Evolutionary conservation across 495 filamentous ascomycete genomes (phyloP), one percentile per base, ranked within the genome.

Genomic region (Penicillium robsamsonii): DNA sequence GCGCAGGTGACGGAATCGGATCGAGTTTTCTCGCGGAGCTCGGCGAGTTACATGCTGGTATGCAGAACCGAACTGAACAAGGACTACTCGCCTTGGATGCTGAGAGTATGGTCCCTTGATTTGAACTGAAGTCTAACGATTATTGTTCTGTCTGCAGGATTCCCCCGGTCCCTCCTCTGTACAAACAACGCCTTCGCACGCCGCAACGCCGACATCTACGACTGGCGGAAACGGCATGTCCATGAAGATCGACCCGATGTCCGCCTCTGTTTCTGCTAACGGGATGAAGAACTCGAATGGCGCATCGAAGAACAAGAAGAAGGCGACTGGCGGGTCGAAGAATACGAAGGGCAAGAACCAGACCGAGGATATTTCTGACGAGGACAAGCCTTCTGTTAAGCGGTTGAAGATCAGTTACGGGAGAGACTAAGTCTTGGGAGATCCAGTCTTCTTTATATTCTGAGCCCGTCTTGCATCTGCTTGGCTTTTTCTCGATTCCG

Each of bases 351-450:
- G 63, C 25, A 72, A 68, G 37, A 65, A 63, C 15, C 61, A 69
- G 38, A 71, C 72, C 3, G 76, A 79, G 7, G 73, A 76, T 11
- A 50, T 70, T 49, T 71, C 68, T 6, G 78, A 79, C 30, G 75
- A 76, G 12, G 77, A 75, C 52, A 76, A 74, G 38, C 76, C 74
- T 50, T 68, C 71, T 37, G 63, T 70, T 33, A 80, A 81, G 64
- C 66, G 79, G 46, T 65, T 81, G 66, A 81, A 81, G 66, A 76
- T 81, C 40, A 81, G 70, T 44, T 81, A 80, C 66, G 76, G 70
- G 18, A 63, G 75, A 35, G 74, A 79, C 55, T 77, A 62, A 71
- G 33, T 20, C 6, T 22, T 5, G 24, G 5, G 44, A 20, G 22
- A 44, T 38, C 40, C 3, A 45, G n/a, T 35, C 29, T 50, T 33